These are phyloP conservation scores for Colletotrichum sp. DNA, from an alignment of 2,329 filamentous ascomycete genomes.

Conservation along the genomic window DNA sequence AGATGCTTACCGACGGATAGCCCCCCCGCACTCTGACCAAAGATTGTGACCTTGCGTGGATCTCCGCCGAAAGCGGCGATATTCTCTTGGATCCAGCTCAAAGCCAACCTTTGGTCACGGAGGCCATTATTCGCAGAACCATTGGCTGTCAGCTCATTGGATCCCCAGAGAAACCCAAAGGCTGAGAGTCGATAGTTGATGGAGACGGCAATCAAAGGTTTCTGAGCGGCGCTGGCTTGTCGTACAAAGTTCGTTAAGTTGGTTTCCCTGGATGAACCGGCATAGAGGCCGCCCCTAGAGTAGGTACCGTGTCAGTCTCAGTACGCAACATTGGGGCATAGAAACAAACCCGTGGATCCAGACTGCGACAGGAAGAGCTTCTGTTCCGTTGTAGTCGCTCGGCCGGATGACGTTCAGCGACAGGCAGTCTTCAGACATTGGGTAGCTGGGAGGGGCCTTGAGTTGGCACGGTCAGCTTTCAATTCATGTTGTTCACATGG, in stretches of 20 bases:
- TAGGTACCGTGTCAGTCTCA: background rate
- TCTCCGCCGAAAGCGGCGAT: slow-evolving; percentile 56
- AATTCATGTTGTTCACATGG: background rate
- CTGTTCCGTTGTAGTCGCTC: background rate
- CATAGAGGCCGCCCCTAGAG: background rate
- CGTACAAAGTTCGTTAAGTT: slow-evolving; percentile 39
- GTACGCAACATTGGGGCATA: background rate
- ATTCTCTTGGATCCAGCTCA: slow-evolving; percentile 56
- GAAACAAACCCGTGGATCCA: background rate
- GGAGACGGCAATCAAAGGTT: slow-evolving; percentile 53
- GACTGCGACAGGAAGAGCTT: background rate
- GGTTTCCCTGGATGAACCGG: slow-evolving; percentile 31
- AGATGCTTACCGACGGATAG: slow-evolving; percentile 54
- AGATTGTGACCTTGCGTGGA: slow-evolving; percentile 51
- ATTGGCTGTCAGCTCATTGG: slow-evolving; percentile 39
- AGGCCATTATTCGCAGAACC: slow-evolving; percentile 55
- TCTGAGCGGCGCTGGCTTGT: slow-evolving; percentile 34
- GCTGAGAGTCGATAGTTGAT: slow-evolving; percentile 56
- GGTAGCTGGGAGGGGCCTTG: background rate
- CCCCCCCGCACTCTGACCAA: slow-evolving; percentile 58
- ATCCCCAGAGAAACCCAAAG: slow-evolving; percentile 56
- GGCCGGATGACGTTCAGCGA: background rate
- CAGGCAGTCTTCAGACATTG: background rate
- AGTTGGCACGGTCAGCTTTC: background rate
- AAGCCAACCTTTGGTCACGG: slow-evolving; percentile 51